These are phyloP conservation scores for Brassica napus DNA, from an alignment of 345 rosid genomes.

Conservation along the genomic window DNA sequence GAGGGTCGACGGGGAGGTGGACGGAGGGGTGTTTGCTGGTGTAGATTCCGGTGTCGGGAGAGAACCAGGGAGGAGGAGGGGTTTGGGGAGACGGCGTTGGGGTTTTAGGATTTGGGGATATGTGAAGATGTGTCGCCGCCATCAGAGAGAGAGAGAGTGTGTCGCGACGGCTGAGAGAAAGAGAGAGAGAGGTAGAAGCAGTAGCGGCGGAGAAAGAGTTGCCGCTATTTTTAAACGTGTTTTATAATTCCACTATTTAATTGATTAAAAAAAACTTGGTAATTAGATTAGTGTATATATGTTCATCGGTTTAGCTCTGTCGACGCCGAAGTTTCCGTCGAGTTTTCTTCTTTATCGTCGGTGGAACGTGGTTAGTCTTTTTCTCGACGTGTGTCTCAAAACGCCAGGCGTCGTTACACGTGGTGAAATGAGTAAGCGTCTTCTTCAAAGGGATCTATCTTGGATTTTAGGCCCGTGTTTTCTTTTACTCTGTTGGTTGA, in stretches of 20 bases:
- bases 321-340: too few species aligned
- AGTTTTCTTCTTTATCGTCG: too few species aligned
- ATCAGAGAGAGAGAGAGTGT: slow-evolving; percentile 19
- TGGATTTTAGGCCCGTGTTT: too few species aligned
- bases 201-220: background rate
- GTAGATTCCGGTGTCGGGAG: slow-evolving; percentile 54
- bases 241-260: background rate
- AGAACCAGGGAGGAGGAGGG: slow-evolving; percentile 38
- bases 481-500: too few species aligned
- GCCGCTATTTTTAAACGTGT: background rate
- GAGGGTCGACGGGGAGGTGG: slow-evolving; percentile 52
- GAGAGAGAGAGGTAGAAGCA: background rate
- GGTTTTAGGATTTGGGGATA: slow-evolving; percentile 19
- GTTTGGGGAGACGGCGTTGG: slow-evolving; percentile 20
- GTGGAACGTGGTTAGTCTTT: too few species aligned
- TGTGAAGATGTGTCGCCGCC: slow-evolving; percentile 32
- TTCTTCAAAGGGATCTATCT: too few species aligned
- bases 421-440: too few species aligned
- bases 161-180: background rate
- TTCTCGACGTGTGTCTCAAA: too few species aligned
- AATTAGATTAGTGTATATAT: too few species aligned
- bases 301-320: too few species aligned
- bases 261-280: too few species aligned
- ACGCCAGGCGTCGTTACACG: too few species aligned
- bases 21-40: slow-evolving; percentile 51